phyloP scores from a whole-genome alignment of 495 filamentous ascomycete species.

The Gamarada debralockiae region DNA sequence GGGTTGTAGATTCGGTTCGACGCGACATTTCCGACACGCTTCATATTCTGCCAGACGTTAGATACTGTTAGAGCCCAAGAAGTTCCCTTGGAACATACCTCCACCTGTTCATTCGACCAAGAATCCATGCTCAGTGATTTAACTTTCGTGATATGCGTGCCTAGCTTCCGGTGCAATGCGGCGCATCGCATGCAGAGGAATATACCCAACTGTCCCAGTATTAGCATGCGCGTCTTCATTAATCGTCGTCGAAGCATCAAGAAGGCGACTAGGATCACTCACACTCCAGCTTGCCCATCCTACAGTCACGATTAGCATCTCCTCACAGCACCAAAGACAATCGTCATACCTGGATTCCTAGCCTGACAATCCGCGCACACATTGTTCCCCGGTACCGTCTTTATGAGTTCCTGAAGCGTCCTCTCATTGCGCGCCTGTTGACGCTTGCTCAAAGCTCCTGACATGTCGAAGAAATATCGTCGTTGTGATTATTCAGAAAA shows the following conservation, averaged over 20 bases:
- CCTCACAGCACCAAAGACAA: not conserved
- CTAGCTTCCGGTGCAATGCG: conserved; percentile 90
- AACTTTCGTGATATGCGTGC: conserved; percentile 96
- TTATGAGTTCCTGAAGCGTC: conserved; percentile 83
- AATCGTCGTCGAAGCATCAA: not conserved
- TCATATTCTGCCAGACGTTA: conserved; percentile 68
- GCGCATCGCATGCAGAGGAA: conserved; percentile 99
- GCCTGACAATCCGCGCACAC: conserved; percentile 90
- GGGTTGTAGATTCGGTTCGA: conserved; percentile 91
- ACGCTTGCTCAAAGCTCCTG: conserved; percentile 70
- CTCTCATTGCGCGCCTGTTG: conserved; percentile 97
- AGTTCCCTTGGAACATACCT: conserved; percentile 55
- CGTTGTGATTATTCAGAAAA: conserved; percentile 3
- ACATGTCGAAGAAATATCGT: conserved; percentile 32
- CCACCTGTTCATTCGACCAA: conserved; percentile 93
- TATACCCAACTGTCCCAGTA: conserved; percentile 68
- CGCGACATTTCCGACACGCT: conserved; percentile 75
- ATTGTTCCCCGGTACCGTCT: conserved; percentile 85
- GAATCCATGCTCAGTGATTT: conserved; percentile 98
- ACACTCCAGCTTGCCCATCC: conserved; percentile 99
- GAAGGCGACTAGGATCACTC: conserved; percentile 32
- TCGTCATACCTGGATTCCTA: conserved; percentile 79
- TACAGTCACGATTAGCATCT: conserved; percentile 33
- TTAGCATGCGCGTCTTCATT: not conserved
- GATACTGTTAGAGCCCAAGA: conserved; percentile 14